Percentiles rank a stretch among this genome's conserved stretches.
Conservation (phyloP, 208 protist genomes). For the Leishmania lainsoni region DNA sequence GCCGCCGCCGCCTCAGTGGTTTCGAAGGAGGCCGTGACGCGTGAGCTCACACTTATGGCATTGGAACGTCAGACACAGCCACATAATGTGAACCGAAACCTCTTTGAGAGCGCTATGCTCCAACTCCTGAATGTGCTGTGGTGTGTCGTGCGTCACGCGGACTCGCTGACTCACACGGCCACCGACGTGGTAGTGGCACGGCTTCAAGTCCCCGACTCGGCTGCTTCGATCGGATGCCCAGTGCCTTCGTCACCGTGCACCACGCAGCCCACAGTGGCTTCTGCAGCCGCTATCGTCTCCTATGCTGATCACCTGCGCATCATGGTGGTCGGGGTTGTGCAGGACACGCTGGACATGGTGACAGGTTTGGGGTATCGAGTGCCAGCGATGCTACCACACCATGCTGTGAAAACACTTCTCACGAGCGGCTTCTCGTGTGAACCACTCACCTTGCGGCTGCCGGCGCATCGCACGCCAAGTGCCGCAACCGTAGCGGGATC, state of each 20-base stretch:
- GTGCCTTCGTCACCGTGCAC: not conserved
- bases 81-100: conserved; percentile 51
- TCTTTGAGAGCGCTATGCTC: conserved; percentile 60
- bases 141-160: conserved; percentile 48
- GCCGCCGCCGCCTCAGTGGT: not conserved
- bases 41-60: conserved; percentile 18
- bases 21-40: conserved; percentile 2
- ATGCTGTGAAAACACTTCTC: conserved; percentile 49
- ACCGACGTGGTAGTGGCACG: conserved; percentile 36
- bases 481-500: not conserved
- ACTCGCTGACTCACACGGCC: conserved; percentile 64
- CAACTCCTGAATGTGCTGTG: conserved; percentile 74
- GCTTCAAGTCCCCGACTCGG: conserved; percentile 15
- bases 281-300: conserved; percentile 24
- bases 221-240: not conserved
- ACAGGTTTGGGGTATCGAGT: conserved; percentile 3
- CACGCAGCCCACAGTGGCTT: not conserved
- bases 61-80: conserved; percentile 47
- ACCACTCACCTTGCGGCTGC: conserved; percentile 25
- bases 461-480: not conserved
- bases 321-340: conserved; percentile 54
- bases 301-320: conserved; percentile 65
- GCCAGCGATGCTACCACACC: conserved; percentile 22
- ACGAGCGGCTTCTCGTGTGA: conserved; percentile 60
- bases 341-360: conserved; percentile 52